Evolutionary conservation across 768 basidiomycete species (phyloP).

Genomic region (Serendipita sp.): DNA sequence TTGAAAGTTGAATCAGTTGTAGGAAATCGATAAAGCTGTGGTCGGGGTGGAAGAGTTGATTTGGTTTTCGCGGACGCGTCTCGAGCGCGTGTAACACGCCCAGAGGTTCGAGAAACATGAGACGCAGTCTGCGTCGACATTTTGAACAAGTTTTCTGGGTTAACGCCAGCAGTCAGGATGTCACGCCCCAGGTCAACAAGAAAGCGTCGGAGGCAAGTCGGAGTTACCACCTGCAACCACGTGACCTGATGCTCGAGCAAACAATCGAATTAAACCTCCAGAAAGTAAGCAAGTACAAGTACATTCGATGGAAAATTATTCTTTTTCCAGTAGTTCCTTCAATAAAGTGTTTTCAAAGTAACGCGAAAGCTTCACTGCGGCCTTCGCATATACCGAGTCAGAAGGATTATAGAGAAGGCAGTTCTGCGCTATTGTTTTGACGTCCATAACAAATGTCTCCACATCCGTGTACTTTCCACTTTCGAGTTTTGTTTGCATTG

Average conservation of each 20-base stretch:
- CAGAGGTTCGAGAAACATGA: neutral
- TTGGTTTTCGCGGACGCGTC: neutral
- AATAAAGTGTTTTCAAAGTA: constrained; percentile 26
- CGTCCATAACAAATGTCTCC: constrained; percentile 62
- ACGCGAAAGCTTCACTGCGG: constrained; percentile 72
- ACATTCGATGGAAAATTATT: neutral
- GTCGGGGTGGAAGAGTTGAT: neutral
- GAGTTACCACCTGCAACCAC: neutral
- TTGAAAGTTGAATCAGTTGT: neutral
- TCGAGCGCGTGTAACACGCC: neutral
- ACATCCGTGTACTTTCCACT: constrained; percentile 67
- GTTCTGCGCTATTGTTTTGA: constrained; percentile 75
- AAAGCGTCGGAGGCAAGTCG: constrained; percentile 6
- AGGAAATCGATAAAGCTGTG: neutral
- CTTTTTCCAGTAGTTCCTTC: constrained; percentile 1
- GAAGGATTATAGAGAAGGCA: constrained; percentile 81
- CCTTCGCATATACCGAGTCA: constrained; percentile 60
- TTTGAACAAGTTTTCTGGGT: neutral
- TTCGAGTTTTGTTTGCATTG: constrained; percentile 83
- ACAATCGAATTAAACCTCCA: neutral
- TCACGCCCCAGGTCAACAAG: constrained; percentile 5
- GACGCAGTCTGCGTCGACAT: neutral
- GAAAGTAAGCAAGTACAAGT: neutral
- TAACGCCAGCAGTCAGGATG: neutral
- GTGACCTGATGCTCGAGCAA: neutral